These are phyloP conservation scores for Stagonosporopsis vannaccii DNA, from an alignment of 2,329 filamentous ascomycete species.

Conservation along the genomic window DNA sequence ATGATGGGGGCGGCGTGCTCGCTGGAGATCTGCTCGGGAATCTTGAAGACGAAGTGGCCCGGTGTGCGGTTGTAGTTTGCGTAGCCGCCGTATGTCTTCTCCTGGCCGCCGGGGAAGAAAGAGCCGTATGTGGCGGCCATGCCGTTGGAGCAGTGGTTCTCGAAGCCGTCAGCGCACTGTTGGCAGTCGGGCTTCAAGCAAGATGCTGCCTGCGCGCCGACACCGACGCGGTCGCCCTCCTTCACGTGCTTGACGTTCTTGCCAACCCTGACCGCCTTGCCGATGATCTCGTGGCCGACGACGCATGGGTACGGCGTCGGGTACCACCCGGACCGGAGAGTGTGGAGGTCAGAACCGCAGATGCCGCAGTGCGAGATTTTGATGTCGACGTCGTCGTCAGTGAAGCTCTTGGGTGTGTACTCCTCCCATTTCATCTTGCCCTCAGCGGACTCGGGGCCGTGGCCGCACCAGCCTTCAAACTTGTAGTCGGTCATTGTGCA, in stretches of 20 bases:
- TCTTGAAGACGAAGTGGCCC: conserved; percentile 75
- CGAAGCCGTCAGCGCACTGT: conserved; percentile 57
- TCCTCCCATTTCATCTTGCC: conserved; percentile 64
- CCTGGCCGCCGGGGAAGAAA: conserved; percentile 61
- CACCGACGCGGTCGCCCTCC: conserved; percentile 66
- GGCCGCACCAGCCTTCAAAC: conserved; percentile 65
- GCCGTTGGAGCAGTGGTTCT: conserved; percentile 57
- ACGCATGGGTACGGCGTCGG: conserved; percentile 49
- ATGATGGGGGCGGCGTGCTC: conserved; percentile 77
- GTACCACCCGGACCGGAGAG: conserved; percentile 49
- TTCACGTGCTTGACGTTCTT: conserved; percentile 60
- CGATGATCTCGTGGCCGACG: conserved; percentile 54
- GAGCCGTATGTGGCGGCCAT: conserved; percentile 55
- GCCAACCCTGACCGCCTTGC: conserved; percentile 49
- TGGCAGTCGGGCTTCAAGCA: conserved; percentile 54
- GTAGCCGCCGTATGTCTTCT: conserved; percentile 69
- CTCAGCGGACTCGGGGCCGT: conserved; percentile 56
- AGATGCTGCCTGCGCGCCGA: conserved; percentile 57
- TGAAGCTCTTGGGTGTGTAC: conserved; percentile 56
- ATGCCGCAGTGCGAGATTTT: conserved; percentile 51
- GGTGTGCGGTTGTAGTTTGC: conserved; percentile 72
- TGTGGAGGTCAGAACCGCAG: conserved; percentile 48
- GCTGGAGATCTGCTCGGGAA: conserved; percentile 72
- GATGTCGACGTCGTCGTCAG: conserved; percentile 70
- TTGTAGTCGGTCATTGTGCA: conserved; percentile 29